Conservation (phyloP, 2,329 filamentous ascomycete genomes). For the Emergomyces orientalis region DNA sequence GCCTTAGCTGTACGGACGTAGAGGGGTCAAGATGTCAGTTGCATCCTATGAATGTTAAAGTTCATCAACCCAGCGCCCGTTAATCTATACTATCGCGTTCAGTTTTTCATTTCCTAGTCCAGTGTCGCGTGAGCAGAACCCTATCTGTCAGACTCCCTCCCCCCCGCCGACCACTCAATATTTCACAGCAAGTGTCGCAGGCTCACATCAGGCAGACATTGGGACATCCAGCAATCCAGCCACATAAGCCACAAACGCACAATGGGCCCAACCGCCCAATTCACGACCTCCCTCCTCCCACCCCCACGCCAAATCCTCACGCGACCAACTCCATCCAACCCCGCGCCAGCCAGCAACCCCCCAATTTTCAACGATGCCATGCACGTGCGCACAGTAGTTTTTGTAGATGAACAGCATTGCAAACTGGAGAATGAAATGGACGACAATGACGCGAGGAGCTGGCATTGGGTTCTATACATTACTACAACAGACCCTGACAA, state of each 20-base stretch:
- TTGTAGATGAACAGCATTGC: conserved; percentile 49
- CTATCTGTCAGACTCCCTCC: not conserved
- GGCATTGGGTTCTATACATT: conserved; percentile 70
- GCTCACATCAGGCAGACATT: not conserved
- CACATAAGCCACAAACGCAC: not conserved
- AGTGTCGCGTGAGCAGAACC: not conserved
- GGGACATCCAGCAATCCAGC: not conserved
- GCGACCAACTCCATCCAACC: conserved; percentile 21
- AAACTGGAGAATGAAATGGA: conserved; percentile 65
- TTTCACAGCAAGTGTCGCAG: not conserved
- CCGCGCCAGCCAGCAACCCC: conserved; percentile 31
- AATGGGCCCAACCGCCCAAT: not conserved
- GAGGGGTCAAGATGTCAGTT: too few relatives aligned
- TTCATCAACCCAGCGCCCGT: not conserved
- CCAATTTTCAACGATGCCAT: conserved; percentile 52
- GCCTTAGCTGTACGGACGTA: too few relatives aligned
- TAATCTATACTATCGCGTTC: not conserved
- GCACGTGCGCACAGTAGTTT: conserved; percentile 49
- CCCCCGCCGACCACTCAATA: not conserved
- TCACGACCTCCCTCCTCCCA: conserved; percentile 19
- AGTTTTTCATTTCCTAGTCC: not conserved
- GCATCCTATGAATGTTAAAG: too few relatives aligned
- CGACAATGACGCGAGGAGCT: conserved; percentile 65
- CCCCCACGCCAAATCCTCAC: conserved; percentile 20
- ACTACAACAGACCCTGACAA: conserved; percentile 30